Conservation (phyloP, 495 filamentous ascomycete genomes). For the Podospora appendiculata region DNA sequence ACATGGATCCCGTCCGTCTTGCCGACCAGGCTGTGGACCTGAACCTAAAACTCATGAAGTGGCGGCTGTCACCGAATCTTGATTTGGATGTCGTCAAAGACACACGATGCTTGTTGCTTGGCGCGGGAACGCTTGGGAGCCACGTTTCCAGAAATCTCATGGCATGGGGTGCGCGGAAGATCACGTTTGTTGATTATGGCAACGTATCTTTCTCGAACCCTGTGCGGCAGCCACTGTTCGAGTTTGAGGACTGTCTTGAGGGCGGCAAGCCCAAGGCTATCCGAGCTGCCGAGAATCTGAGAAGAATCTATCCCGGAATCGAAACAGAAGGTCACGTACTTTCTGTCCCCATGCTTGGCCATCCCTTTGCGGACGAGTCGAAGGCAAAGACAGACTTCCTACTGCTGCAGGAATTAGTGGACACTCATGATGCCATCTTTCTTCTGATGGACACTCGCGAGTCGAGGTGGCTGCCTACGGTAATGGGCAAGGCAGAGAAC, state of each 20-base stretch:
- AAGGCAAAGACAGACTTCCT: conserved; percentile 66
- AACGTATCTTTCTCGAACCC: conserved; percentile 95
- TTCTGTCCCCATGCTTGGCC: conserved; percentile 90
- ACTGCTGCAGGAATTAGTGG: conserved; percentile 62
- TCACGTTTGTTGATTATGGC: conserved; percentile 95
- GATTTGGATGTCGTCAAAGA: conserved; percentile 84
- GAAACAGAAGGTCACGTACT: conserved; percentile 69
- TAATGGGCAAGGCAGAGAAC: conserved; percentile 87
- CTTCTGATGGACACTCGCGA: conserved; percentile 95
- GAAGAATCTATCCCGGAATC: conserved; percentile 86
- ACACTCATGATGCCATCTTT: conserved; percentile 88
- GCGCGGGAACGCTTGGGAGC: conserved; percentile 87
- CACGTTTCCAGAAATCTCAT: conserved; percentile 87
- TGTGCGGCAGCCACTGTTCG: conserved; percentile 87
- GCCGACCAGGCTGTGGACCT: conserved; percentile 96
- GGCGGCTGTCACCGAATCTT: conserved; percentile 84
- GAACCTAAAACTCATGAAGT: conserved; percentile 97
- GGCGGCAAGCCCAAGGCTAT: conserved; percentile 80
- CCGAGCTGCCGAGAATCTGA: conserved; percentile 72
- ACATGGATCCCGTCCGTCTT: conserved; percentile 79
- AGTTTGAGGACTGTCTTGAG: conserved; percentile 78
- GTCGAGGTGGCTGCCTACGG: conserved; percentile 90
- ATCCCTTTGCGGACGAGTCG: conserved; percentile 67
- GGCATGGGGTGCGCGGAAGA: conserved; percentile 95
- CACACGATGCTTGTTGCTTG: conserved; percentile 88